Conservation (phyloP, 2,329 filamentous ascomycete genomes). For the Graphiopsis chlorocephala region DNA sequence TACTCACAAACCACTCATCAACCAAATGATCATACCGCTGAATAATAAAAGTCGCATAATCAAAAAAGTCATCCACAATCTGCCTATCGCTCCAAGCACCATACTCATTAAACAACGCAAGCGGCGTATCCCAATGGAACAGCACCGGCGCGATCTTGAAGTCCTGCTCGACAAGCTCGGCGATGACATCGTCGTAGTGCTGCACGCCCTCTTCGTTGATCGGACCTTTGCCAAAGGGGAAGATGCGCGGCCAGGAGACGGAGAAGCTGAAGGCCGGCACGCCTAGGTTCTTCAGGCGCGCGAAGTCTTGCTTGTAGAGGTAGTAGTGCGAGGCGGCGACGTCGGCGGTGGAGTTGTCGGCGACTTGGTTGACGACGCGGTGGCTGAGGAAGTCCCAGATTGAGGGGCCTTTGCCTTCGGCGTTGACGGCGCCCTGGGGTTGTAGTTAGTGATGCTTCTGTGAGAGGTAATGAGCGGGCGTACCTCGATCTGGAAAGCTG, state of each 20-base stretch:
- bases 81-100: constrained; percentile 40
- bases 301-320: constrained; percentile 17
- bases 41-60: constrained; percentile 41
- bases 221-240: constrained; percentile 48
- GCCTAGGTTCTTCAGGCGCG: constrained; percentile 41
- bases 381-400: constrained; percentile 37
- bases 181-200: constrained; percentile 51
- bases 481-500: constrained; percentile 30
- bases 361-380: constrained; percentile 34
- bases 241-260: constrained; percentile 49
- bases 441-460: not conserved
- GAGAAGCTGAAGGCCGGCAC: constrained; percentile 41
- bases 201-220: constrained; percentile 47
- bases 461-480: not conserved
- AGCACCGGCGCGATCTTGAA: constrained; percentile 48
- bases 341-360: constrained; percentile 40
- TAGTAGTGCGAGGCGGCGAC: constrained; percentile 51
- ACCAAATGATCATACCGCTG: constrained; percentile 39
- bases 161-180: constrained; percentile 40
- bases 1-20: constrained; percentile 34
- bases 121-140: constrained; percentile 45
- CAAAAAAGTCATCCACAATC: constrained; percentile 39
- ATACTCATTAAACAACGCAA: constrained; percentile 38
- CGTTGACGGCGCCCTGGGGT: constrained; percentile 9
- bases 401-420: constrained; percentile 28